Base-by-base conservation (phyloP, 306 rosid genomes). In the Datisca glomerata region DNA sequence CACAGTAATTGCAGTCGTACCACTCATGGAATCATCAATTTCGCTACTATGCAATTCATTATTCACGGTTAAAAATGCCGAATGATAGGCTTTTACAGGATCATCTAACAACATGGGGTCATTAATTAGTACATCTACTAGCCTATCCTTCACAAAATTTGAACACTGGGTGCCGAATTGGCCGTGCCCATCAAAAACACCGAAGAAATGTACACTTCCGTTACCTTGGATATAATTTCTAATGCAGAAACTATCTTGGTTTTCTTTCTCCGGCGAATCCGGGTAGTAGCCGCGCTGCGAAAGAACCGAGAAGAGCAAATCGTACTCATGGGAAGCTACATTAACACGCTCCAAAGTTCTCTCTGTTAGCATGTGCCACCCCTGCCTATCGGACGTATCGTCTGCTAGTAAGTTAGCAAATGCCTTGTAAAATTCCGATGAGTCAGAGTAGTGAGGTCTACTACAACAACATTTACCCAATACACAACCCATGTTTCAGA, bases 141-240 rank as follows among this genome's bases (percentile, higher is more conserved):
- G 56, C 50, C 71, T 78, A 44, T 72, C 79, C 75, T 66, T 78
- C 21, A 75, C 98, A 55, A 80, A 84, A 41, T 73, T 80, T 2
- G 98, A 71, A 65, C 98, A 91, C 48, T 59, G 68, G 5, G 71
- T 42, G 19, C 98, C 98, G 35, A 59, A 78, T 67, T 70, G 74
- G 19, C 98, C 98, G 17, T 91, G 98, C 37, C 98, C 98, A 58
- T 91, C 98, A 60, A 53, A 91, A 20, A 91, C 96, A 56, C 96
- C 96, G 55, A 91, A 84, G 74, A 91, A 84, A 65, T 91, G 98
- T 40, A 55, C 22, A 67, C 49, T 75, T 8, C 76, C 85, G 48
- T 84, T 69, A 60, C 92, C 95, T 79, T 66, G 85, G 47, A 91
- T 54, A 34, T 75, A 72, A 13, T 78, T 84, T 59, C 53, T 80